Base-by-base conservation (phyloP, 176 grass and related monocot genomes). In the Musa acuminata region DNA sequence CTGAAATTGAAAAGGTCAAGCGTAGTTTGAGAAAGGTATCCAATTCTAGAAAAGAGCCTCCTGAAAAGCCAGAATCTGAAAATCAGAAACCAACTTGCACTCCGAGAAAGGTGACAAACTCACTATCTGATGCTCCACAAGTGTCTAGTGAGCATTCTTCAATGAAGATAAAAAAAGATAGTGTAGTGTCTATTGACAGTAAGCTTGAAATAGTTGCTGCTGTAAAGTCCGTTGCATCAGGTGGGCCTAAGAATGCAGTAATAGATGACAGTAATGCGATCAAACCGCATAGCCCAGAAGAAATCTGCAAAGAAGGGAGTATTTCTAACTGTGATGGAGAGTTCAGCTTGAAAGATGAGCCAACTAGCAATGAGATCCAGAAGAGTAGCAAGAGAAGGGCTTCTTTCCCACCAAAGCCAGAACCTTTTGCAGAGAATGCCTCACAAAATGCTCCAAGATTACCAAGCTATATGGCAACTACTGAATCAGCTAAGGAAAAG, bases 401-500 rank as follows among this genome's bases (percentile, higher is more conserved):
- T 54, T 55, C 71, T 73, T 16, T 53, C 51, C 50, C 52, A 25
- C 21, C 71, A 21, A 73, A 73, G 13, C 24, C 71, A 27, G 71
- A 73, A 53, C 52, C n/a, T 52, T 55, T 68, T 68, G 25, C 9
- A 22, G 71, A 73, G 1, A 53, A 73, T 73, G 51, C 51, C 13
- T 55, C 49, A 19, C 55, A 62, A 1, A 62, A 62, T 62, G 43
- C 17, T 63, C 26, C 65, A 29, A 68, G 43, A 11, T 43, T 68
- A 14, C 65, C 65, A 17, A 73, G 71, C 52, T 73, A 73, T 55
- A 73, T 73, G 71, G 71, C 85, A 80, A 79, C 90, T 54, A 96
- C 89, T 17, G 75, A 83, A 70, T 96, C 93, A 13, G 82, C 72
- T 49, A 92, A 96, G 74, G 90, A 87, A 13, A 96, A 96, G 73